Percentiles rank a stretch among this genome's conserved stretches.
Evolutionary conservation across 192 early-diverging fungal species (phyloP).

Genomic region (Coemansia sp.): DNA sequence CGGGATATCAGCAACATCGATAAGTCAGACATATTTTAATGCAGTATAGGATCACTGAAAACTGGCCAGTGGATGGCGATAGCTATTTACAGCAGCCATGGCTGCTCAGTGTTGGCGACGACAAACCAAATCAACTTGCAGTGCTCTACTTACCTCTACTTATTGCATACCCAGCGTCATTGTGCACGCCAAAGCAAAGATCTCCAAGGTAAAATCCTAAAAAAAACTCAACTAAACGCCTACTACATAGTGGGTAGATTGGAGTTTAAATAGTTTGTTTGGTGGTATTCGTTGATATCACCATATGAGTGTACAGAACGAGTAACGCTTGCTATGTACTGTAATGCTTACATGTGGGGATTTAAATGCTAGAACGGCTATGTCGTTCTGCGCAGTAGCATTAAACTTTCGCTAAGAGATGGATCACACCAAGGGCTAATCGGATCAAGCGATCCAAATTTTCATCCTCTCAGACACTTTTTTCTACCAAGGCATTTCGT

Average conservation of each 20-base stretch:
- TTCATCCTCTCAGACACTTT: neutral
- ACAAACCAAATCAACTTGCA: neutral
- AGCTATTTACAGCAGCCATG: neutral
- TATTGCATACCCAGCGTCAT: too few species aligned
- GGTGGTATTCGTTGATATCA: neutral
- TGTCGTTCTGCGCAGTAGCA: neutral
- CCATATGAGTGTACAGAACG: too few species aligned
- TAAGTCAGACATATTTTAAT: conserved; percentile 12
- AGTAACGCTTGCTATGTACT: too few species aligned
- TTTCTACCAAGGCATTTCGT: neutral
- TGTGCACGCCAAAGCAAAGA: too few species aligned
- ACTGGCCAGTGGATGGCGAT: too few species aligned
- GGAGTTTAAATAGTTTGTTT: conserved; percentile 1
- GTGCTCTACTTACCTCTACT: neutral
- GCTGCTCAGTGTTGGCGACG: neutral
- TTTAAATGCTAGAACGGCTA: too few species aligned
- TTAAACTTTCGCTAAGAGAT: neutral
- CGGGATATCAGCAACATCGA: neutral
- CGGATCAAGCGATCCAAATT: neutral
- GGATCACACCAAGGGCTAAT: neutral
- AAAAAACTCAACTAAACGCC: too few species aligned
- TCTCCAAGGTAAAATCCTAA: too few species aligned
- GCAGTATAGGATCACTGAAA: too few species aligned
- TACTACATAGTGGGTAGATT: too few species aligned
- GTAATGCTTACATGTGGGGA: too few species aligned